Evolutionary conservation across 2,329 filamentous ascomycete genomes (phyloP).

Genomic region (Colletotrichum aenigma): DNA sequence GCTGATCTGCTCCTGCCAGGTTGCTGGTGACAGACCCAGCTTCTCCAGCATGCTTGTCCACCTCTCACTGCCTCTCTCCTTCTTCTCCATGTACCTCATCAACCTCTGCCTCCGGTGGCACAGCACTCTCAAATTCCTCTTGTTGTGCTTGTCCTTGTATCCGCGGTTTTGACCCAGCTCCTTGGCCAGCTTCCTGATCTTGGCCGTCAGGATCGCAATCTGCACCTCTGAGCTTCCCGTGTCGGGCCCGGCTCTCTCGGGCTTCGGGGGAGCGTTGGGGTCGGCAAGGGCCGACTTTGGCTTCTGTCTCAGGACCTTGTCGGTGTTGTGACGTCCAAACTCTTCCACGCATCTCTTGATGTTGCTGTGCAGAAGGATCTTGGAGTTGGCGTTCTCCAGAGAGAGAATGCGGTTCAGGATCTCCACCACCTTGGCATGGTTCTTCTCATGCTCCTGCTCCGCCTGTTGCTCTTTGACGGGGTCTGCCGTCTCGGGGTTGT

Average conservation of each 20-base stretch:
- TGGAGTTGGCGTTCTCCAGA: constrained; percentile 76
- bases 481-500: constrained; percentile 40
- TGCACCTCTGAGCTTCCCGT: constrained; percentile 98
- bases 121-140: constrained; percentile 83
- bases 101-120: constrained; percentile 91
- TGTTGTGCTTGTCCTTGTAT: constrained; percentile 91
- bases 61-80: constrained; percentile 88
- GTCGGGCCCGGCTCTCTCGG: constrained; percentile 78
- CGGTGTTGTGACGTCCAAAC: constrained; percentile 92
- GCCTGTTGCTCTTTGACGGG: constrained; percentile 38
- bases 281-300: constrained; percentile 49
- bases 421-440: constrained; percentile 71
- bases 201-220: constrained; percentile 91
- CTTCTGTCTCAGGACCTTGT: constrained; percentile 69
- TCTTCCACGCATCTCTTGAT: constrained; percentile 82
- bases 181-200: constrained; percentile 82
- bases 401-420: constrained; percentile 82
- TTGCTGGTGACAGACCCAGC: constrained; percentile 84
- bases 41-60: constrained; percentile 87
- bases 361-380: constrained; percentile 82
- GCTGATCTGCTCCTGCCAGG: constrained; percentile 89
- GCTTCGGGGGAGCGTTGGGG: constrained; percentile 43
- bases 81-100: constrained; percentile 82
- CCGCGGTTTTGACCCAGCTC: constrained; percentile 71
- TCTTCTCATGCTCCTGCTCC: constrained; percentile 50